Percentiles rank a stretch among this genome's conserved stretches.
These are phyloP conservation scores for Boletales sp. DNA, from an alignment of 768 basidiomycete species.

Conservation along the genomic window DNA sequence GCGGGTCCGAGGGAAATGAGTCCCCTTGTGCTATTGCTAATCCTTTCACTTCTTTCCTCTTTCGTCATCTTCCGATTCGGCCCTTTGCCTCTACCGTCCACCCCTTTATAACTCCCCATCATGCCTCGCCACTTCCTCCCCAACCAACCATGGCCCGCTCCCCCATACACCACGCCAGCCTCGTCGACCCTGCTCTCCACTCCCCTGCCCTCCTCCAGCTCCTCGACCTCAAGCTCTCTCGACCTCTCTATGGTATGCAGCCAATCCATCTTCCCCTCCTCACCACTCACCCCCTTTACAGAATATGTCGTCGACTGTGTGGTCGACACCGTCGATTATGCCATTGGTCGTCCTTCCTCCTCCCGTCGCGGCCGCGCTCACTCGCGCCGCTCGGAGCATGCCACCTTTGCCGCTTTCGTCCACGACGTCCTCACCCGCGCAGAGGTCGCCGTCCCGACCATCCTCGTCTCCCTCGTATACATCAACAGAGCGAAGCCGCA, in stretches of 20 bases:
- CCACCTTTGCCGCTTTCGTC: slow-evolving; percentile 63
- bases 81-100: slow-evolving; percentile 25
- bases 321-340: slow-evolving; percentile 70
- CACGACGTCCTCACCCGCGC: slow-evolving; percentile 66
- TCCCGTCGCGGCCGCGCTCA: slow-evolving; percentile 47
- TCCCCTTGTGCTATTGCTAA: slow-evolving; percentile 19
- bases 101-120: slow-evolving; percentile 31
- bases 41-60: slow-evolving; percentile 23
- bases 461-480: slow-evolving; percentile 72
- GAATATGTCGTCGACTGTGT: slow-evolving; percentile 71
- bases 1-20: background rate
- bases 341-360: slow-evolving; percentile 64
- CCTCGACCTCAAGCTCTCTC: slow-evolving; percentile 59
- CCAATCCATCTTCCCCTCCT: background rate
- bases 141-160: slow-evolving; percentile 20
- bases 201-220: slow-evolving; percentile 66
- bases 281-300: slow-evolving; percentile 22
- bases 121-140: slow-evolving; percentile 7
- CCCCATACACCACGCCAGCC: slow-evolving; percentile 45
- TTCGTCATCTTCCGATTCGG: slow-evolving; percentile 33
- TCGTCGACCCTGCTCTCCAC: slow-evolving; percentile 62
- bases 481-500: slow-evolving; percentile 75
- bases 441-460: slow-evolving; percentile 65
- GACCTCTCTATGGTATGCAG: slow-evolving; percentile 62
- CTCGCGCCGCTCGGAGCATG: slow-evolving; percentile 47